These are phyloP conservation scores for Phytophthora citricola DNA, from an alignment of 352 stramenopile genomes.

Conservation along the genomic window DNA sequence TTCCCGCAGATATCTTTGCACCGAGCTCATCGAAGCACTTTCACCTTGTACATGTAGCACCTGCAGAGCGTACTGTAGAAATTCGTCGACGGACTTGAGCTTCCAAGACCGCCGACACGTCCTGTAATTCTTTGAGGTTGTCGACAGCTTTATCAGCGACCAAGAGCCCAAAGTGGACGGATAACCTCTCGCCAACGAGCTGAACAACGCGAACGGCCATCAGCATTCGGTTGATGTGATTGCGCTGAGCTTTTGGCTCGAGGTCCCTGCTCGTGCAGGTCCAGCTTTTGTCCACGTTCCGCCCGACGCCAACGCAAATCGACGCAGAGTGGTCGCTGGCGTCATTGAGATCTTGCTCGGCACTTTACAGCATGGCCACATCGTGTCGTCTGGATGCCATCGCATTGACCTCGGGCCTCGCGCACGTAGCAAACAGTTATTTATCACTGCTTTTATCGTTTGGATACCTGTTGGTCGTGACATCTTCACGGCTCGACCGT, in stretches of 20 bases:
- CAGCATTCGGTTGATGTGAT: slow-evolving; percentile 16
- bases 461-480: background rate
- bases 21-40: no score
- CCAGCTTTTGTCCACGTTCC: slow-evolving; percentile 28
- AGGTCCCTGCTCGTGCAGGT: background rate
- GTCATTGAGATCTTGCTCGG: slow-evolving; percentile 26
- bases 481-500: background rate
- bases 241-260: background rate
- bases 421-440: background rate
- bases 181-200: background rate
- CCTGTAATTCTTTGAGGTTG: slow-evolving; percentile 9
- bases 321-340: slow-evolving; percentile 25
- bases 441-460: slow-evolving; percentile 5
- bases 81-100: slow-evolving; percentile 14
- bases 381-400: slow-evolving; percentile 14
- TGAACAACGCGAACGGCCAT: background rate
- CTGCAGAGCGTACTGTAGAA: slow-evolving; percentile 6
- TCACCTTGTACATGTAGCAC: background rate
- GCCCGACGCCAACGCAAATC: slow-evolving; percentile 28
- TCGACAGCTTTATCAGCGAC: no score
- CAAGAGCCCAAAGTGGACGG: background rate
- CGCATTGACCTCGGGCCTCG: background rate
- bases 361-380: slow-evolving; percentile 29
- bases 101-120: background rate
- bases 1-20: no score